These are phyloP conservation scores for Dentipellis sp. DNA, from an alignment of 768 basidiomycete genomes.

Conservation along the genomic window DNA sequence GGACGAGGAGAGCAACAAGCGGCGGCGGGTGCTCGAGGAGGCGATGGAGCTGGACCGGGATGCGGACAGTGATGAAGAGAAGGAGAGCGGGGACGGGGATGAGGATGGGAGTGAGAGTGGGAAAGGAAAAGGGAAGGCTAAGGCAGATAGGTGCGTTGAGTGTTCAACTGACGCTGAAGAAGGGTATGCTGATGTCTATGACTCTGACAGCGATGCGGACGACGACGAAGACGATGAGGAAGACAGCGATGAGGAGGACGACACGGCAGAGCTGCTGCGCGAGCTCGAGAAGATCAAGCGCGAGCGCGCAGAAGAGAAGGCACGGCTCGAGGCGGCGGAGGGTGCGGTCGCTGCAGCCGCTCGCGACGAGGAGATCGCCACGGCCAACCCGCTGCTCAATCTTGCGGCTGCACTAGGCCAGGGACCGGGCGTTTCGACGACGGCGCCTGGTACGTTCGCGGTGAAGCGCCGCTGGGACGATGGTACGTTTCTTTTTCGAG, in stretches of 20 bases:
- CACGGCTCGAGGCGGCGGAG: constrained; percentile 68
- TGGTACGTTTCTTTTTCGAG: constrained; percentile 35
- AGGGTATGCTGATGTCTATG: neutral
- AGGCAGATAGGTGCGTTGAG: constrained; percentile 38
- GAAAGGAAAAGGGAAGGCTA: constrained; percentile 24
- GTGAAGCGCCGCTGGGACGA: constrained; percentile 96
- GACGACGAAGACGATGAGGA: constrained; percentile 46
- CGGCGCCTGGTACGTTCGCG: constrained; percentile 74
- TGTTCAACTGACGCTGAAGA: neutral
- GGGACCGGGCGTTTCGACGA: constrained; percentile 62
- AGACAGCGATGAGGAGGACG: constrained; percentile 69
- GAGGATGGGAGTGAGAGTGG: constrained; percentile 31
- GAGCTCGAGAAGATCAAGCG: constrained; percentile 99
- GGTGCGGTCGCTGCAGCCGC: constrained; percentile 47
- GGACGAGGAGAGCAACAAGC: constrained; percentile 64
- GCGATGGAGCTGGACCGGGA: constrained; percentile 85
- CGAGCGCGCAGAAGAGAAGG: constrained; percentile 91
- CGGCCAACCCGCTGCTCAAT: constrained; percentile 81
- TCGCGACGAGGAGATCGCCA: constrained; percentile 79
- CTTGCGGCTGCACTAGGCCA: constrained; percentile 87
- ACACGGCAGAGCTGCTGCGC: constrained; percentile 86
- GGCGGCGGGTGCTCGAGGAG: constrained; percentile 81
- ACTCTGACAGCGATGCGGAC: neutral
- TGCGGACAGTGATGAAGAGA: constrained; percentile 68
- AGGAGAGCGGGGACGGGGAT: constrained; percentile 25